These are phyloP conservation scores for Neofusicoccum umdonicola DNA, from an alignment of 2,329 filamentous ascomycete genomes.

Conservation along the genomic window DNA sequence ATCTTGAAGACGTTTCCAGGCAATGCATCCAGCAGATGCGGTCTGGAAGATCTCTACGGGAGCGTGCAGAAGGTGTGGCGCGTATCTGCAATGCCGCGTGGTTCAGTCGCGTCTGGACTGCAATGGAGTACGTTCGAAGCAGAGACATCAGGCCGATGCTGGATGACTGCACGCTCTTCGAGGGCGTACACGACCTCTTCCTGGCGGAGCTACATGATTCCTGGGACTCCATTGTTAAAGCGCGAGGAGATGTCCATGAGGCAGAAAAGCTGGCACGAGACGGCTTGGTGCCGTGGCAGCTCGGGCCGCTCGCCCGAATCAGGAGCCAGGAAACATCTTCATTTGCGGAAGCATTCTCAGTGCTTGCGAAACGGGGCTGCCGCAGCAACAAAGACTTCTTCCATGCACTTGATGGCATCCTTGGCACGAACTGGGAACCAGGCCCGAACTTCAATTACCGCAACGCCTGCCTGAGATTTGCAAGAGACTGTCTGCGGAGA, in stretches of 20 bases:
- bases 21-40: neutral
- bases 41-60: neutral
- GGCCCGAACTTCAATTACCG: neutral
- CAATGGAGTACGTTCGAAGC: constrained; percentile 23
- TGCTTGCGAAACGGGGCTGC: neutral
- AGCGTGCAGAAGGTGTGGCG: constrained; percentile 13
- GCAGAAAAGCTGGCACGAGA: neutral
- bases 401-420: neutral
- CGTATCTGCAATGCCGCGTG: constrained; percentile 21
- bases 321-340: neutral
- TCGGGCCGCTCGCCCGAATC: neutral
- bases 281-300: neutral
- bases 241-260: neutral
- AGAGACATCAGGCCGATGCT: constrained; percentile 17
- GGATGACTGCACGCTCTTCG: constrained; percentile 15
- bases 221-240: neutral
- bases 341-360: neutral
- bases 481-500: constrained; percentile 14
- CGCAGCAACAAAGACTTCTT: neutral
- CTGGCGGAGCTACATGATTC: neutral
- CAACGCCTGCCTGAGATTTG: constrained; percentile 17
- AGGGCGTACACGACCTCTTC: constrained; percentile 14
- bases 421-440: neutral
- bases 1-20: neutral
- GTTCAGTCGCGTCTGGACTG: constrained; percentile 24